Conservation (phyloP, 805 yeast genomes). For the Hyphopichia homilentoma region DNA sequence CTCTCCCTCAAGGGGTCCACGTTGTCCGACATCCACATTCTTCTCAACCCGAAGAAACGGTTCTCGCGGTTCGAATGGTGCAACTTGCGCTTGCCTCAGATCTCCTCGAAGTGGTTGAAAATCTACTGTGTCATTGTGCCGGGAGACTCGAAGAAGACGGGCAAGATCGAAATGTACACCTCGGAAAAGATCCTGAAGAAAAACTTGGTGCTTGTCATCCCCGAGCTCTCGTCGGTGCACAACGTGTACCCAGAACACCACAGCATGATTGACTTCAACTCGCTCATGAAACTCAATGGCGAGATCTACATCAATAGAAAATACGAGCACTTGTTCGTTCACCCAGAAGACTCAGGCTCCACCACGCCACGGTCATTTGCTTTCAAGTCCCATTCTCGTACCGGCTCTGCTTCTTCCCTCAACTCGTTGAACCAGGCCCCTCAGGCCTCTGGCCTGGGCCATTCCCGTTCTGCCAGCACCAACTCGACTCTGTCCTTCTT, state of each 20-base stretch:
- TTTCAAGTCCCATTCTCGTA: slow-evolving; percentile 11
- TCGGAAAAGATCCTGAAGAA: slow-evolving; percentile 48
- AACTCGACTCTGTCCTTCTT: slow-evolving; percentile 29
- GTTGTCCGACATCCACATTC: slow-evolving; percentile 55
- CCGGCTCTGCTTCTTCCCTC: slow-evolving; percentile 15
- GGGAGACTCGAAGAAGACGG: slow-evolving; percentile 40
- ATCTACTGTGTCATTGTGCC: slow-evolving; percentile 52
- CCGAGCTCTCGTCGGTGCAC: slow-evolving; percentile 41
- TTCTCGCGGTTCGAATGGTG: slow-evolving; percentile 57
- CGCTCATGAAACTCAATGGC: slow-evolving; percentile 54
- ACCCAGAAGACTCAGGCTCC: slow-evolving; percentile 6
- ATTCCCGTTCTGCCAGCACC: slow-evolving; percentile 18
- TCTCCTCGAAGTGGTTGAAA: slow-evolving; percentile 56
- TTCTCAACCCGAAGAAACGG: slow-evolving; percentile 47
- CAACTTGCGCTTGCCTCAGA: slow-evolving; percentile 55
- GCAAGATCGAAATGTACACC: slow-evolving; percentile 52
- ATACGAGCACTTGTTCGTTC: slow-evolving; percentile 30
- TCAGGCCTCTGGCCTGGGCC: slow-evolving; percentile 2
- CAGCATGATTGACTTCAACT: slow-evolving; percentile 53
- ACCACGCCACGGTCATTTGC: slow-evolving; percentile 19
- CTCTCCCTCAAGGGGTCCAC: slow-evolving; percentile 54
- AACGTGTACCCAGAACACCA: slow-evolving; percentile 60
- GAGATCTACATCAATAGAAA: slow-evolving; percentile 46
- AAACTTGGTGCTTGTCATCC: slow-evolving; percentile 47
- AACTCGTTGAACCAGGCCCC: slow-evolving; percentile 6